Evolutionary conservation across 306 rosid genomes (phyloP).

Genomic region (Luffa aegyptiaca): DNA sequence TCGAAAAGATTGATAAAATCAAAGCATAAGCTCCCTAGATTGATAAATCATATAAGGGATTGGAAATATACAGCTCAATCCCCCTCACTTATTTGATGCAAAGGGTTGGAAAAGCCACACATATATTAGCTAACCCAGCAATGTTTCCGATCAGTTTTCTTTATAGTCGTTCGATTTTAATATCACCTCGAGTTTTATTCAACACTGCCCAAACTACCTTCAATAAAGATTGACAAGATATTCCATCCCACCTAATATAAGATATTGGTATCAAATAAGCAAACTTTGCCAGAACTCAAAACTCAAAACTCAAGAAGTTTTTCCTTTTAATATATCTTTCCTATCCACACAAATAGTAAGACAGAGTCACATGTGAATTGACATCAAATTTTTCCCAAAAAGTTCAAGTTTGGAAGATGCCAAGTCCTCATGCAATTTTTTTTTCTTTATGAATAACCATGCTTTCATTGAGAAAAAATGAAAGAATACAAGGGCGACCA

Average conservation of each 20-base stretch:
- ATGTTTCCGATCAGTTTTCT: background rate
- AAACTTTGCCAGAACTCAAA: background rate
- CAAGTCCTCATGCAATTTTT: no score
- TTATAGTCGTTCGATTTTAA: background rate
- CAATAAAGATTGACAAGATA: background rate
- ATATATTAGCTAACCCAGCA: background rate
- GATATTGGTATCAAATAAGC: background rate
- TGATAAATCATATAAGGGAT: background rate
- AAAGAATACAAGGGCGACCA: no score
- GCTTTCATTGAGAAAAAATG: no score
- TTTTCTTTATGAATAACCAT: no score
- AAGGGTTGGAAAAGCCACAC: background rate
- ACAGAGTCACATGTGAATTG: background rate
- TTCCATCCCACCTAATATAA: background rate
- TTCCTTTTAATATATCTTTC: background rate
- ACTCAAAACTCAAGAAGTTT: background rate
- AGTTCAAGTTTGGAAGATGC: background rate
- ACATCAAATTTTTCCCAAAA: background rate
- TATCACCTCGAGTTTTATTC: background rate
- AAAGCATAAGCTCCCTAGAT: background rate
- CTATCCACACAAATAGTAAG: background rate
- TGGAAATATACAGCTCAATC: background rate
- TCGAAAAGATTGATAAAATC: background rate
- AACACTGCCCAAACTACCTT: background rate
- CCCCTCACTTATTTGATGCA: background rate